Conservation (phyloP, 495 filamentous ascomycete species). For the Lichenothelia convexa region DNA sequence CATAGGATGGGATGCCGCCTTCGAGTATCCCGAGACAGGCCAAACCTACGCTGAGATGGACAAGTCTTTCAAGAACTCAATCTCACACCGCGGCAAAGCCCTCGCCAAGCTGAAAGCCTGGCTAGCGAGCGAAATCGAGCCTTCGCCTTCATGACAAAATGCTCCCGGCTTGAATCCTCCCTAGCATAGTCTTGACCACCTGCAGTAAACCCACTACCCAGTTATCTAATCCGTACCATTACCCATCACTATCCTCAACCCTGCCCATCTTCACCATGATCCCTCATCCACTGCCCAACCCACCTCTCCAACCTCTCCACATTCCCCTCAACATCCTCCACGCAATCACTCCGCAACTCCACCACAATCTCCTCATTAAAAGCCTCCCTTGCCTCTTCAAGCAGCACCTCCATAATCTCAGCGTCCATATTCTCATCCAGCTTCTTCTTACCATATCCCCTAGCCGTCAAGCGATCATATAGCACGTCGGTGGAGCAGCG, state of each 20-base stretch:
- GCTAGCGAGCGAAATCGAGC: slow-evolving; percentile 32
- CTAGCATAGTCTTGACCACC: background rate
- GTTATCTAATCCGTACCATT: no score
- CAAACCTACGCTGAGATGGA: slow-evolving; percentile 97
- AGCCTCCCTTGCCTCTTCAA: slow-evolving; percentile 74
- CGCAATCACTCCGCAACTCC: slow-evolving; percentile 64
- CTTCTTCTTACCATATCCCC: slow-evolving; percentile 67
- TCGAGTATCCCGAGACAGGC: slow-evolving; percentile 87
- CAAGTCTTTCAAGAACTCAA: slow-evolving; percentile 72
- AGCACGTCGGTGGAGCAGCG: slow-evolving; percentile 58
- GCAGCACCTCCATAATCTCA: slow-evolving; percentile 90
- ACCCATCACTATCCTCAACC: slow-evolving; percentile 11
- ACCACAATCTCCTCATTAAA: slow-evolving; percentile 83
- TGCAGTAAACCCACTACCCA: no score
- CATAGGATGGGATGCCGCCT: slow-evolving; percentile 81
- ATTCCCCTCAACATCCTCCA: slow-evolving; percentile 74
- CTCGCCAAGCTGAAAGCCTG: slow-evolving; percentile 69
- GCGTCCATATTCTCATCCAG: slow-evolving; percentile 91
- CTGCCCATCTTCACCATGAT: slow-evolving; percentile 23
- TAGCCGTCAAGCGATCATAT: slow-evolving; percentile 67
- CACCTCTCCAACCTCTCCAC: slow-evolving; percentile 67
- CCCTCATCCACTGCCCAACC: slow-evolving; percentile 63
- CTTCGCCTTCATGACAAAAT: no score
- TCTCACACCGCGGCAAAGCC: slow-evolving; percentile 79
- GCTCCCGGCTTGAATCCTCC: no score